phyloP scores from a whole-genome alignment of 2,329 filamentous ascomycete genomes.

The Phoma sp. region DNA sequence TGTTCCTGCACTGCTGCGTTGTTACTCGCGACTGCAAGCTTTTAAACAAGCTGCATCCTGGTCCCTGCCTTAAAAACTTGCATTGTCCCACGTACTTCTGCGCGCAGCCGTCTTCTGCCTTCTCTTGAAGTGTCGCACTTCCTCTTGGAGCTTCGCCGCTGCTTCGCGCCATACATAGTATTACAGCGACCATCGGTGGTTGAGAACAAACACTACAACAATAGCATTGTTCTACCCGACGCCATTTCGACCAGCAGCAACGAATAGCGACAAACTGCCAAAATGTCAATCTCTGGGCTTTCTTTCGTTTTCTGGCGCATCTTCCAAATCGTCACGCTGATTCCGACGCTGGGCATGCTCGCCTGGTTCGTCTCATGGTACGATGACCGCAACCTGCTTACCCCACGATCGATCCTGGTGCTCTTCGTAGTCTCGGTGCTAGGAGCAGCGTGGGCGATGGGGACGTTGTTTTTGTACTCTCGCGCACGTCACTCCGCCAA shows the following conservation, averaged over 20 bases:
- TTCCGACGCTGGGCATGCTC: constrained; percentile 68
- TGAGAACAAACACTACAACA: constrained; percentile 4
- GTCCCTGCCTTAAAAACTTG: constrained; percentile 6
- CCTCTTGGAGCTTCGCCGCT: constrained; percentile 2
- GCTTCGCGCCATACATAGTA: not conserved
- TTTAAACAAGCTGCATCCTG: constrained; percentile 11
- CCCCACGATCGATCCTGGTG: constrained; percentile 66
- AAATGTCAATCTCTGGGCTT: constrained; percentile 60
- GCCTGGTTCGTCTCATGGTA: constrained; percentile 69
- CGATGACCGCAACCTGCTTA: constrained; percentile 64
- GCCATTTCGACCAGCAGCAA: not conserved
- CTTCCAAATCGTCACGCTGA: constrained; percentile 67
- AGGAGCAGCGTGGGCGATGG: constrained; percentile 66
- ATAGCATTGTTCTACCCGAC: constrained; percentile 2
- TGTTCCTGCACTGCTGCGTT: constrained; percentile 20
- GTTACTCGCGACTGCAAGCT: constrained; percentile 12
- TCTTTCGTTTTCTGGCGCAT: constrained; percentile 69
- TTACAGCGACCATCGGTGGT: not conserved
- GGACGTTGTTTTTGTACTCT: constrained; percentile 66
- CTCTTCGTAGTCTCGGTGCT: constrained; percentile 71
- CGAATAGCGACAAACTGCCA: constrained; percentile 21
- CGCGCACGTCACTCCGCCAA: constrained; percentile 65
- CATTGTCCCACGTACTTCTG: constrained; percentile 8
- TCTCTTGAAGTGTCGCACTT: constrained; percentile 4
- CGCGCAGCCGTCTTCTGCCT: constrained; percentile 1